Base-by-base conservation (phyloP, 805 yeast species). In the Teunomyces cretensis region DNA sequence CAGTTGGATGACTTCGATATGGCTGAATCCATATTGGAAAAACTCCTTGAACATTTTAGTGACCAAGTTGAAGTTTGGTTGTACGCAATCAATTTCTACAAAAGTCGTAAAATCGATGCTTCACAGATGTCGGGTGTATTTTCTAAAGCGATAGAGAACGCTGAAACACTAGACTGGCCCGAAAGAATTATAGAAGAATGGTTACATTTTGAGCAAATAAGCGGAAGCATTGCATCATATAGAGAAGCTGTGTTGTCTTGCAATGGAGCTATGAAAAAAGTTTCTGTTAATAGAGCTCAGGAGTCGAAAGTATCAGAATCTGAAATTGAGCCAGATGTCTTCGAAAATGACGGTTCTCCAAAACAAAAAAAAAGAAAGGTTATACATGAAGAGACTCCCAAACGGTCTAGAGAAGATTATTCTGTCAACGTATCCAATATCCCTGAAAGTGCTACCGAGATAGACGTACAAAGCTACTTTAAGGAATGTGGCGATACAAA, bases 401-500 rank as follows among this genome's bases (percentile, higher is more conserved):
- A 55, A 8, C 67, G 88, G 52, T 78, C 80, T 44, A 62, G 95
- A 55, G 95, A 88, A 60, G 65, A 75, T 19, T 67, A 72, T 12
- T 72, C 86, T 0, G 75, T 86, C 0, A 62, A 80, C n/a, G 81
- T 85, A 0, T 58, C 64, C 1, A 72, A 78, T 32, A 52, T 86
- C 2, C 77, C 84, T 0, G 30, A 46, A 0, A 57, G 62, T 6
- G 58, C 64, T 2, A 65, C 71, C 8, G 78, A 78, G 41, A 46
- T 52, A 2, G 68, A 70, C 3, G 41, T 86, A 1, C 43, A 51
- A 2, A 52, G 56, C 1, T 74, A 78, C 42, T 84, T 88, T 56
- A 47, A 60, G 31, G 85, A 79, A 22, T 87, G 91, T 62, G 95
- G 94, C 1, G 56, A 49, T 0, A 72, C 83, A 3, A 55, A 62